Base-by-base conservation (phyloP, 306 rosid genomes). In the Adenanthera pavonina region DNA sequence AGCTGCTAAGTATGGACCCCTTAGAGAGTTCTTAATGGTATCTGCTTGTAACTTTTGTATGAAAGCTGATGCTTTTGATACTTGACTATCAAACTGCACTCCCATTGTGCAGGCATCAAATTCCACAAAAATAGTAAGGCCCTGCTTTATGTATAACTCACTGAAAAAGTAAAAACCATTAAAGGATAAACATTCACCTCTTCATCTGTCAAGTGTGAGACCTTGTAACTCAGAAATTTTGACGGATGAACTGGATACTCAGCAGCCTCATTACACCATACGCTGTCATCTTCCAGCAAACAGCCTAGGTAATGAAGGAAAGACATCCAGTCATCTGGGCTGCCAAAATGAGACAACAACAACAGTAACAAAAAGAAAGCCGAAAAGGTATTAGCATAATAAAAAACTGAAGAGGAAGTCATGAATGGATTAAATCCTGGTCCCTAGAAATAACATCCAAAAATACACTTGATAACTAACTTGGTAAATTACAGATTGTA, bases 291-390 rank as follows among this genome's bases (percentile, higher is more conserved):
- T 89, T 96, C 98, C 84, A 96, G 87, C 91, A 96, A 89, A 86
- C 98, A 94, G 86, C 89, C 94, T 75, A 96, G 90, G 86, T 96
- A 96, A 84, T 96, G 92, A 88, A 92, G 92, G 89, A 94, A 92
- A 86, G 92, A 84, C 85, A 92, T 91, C 99, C 99, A 96, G 82
- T 96, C 99, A 86, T 96, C 98, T 83, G 97, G 97, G 86, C 99
- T 96, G 97, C 90, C 91, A 89, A 47, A 86, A 67, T 83, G 74
- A 78, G 83, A 80, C 78, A 82, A 57, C 78, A 82, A 57, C 68
- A 92, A 69, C 44, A 53, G 54, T 77, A 76, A 67, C 77, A 86
- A 82, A 68, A 68, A 43, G 14, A 56, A 70, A 30, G 33, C 19
- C 34, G 25, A 48, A 70, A 30, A 57, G 46, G 61, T 16, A 62